Percentiles rank a stretch among this genome's conserved stretches.
phyloP scores from a whole-genome alignment of 257 asterid genomes.

The Solanum chiquidenum region DNA sequence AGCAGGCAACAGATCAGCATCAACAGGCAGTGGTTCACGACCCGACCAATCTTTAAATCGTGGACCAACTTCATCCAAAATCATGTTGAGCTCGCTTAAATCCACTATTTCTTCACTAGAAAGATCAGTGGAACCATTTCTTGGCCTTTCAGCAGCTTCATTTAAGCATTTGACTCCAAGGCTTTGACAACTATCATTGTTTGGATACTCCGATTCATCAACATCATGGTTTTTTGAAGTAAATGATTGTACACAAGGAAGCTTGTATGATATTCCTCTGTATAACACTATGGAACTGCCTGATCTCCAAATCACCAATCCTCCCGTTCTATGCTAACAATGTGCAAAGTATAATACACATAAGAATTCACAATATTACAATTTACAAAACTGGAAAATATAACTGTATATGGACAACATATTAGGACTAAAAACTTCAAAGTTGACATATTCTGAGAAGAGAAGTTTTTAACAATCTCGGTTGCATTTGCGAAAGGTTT shows the following conservation, averaged over 20 bases:
- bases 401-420: not conserved
- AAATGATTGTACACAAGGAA: slow-evolving; percentile 65
- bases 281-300: slow-evolving; percentile 75
- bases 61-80: slow-evolving; percentile 75
- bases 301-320: slow-evolving; percentile 82
- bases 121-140: slow-evolving; percentile 10
- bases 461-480: not conserved
- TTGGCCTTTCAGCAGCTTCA: slow-evolving; percentile 21
- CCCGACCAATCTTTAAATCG: slow-evolving; percentile 86
- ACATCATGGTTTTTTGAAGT: slow-evolving; percentile 17
- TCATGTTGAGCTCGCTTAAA: slow-evolving; percentile 44
- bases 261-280: slow-evolving; percentile 70
- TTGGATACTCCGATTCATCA: slow-evolving; percentile 13
- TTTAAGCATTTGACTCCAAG: slow-evolving; percentile 2
- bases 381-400: not conserved
- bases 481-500: not conserved
- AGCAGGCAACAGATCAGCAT: slow-evolving; percentile 83
- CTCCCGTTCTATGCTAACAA: slow-evolving; percentile 83
- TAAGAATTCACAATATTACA: slow-evolving; percentile 6
- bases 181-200: slow-evolving; percentile 13
- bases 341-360: slow-evolving; percentile 18
- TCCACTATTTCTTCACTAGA: slow-evolving; percentile 47
- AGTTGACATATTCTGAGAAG: not conserved
- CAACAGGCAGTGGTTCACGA: slow-evolving; percentile 76
- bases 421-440: not conserved